Evolutionary conservation across 257 asterid genomes (phyloP).

Genomic region (Cinchona pubescens): DNA sequence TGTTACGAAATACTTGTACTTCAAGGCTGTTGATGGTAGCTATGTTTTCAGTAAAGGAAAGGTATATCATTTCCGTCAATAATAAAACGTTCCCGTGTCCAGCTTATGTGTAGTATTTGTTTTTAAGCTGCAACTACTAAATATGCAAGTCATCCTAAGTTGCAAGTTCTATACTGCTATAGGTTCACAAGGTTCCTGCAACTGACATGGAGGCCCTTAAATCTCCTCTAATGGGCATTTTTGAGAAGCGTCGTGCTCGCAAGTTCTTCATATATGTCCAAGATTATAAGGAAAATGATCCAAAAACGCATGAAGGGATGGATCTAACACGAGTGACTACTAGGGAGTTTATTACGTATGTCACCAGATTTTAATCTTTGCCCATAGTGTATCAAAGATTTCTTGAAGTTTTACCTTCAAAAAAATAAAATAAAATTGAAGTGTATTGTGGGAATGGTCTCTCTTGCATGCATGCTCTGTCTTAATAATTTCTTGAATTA

Average conservation of each 20-base stretch:
- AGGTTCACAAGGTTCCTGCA: slow-evolving; percentile 96
- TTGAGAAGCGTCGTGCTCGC: slow-evolving; percentile 95
- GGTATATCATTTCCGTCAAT: slow-evolving; percentile 38
- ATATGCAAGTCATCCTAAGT: not conserved
- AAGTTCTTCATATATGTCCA: slow-evolving; percentile 93
- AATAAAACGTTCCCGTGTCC: not conserved
- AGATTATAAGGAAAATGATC: slow-evolving; percentile 74
- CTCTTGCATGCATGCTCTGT: not conserved
- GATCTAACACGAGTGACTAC: slow-evolving; percentile 79
- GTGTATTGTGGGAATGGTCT: not conserved
- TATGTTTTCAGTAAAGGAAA: slow-evolving; percentile 83
- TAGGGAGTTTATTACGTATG: slow-evolving; percentile 82
- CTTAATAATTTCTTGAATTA: not conserved
- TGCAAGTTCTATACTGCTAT: slow-evolving; percentile 23
- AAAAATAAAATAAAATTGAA: too few species aligned
- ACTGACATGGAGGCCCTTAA: slow-evolving; percentile 95
- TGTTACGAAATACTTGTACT: slow-evolving; percentile 84
- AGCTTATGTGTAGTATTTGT: slow-evolving; percentile 4
- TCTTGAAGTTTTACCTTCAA: too few species aligned
- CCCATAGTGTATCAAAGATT: not conserved
- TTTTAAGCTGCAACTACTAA: not conserved
- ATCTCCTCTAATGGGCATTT: slow-evolving; percentile 97
- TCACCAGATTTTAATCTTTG: not conserved
- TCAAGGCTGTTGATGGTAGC: slow-evolving; percentile 98
- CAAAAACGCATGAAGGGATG: slow-evolving; percentile 91